Evolutionary conservation across 2,329 filamentous ascomycete genomes (phyloP).

Genomic region (Harringtonia aguacate): DNA sequence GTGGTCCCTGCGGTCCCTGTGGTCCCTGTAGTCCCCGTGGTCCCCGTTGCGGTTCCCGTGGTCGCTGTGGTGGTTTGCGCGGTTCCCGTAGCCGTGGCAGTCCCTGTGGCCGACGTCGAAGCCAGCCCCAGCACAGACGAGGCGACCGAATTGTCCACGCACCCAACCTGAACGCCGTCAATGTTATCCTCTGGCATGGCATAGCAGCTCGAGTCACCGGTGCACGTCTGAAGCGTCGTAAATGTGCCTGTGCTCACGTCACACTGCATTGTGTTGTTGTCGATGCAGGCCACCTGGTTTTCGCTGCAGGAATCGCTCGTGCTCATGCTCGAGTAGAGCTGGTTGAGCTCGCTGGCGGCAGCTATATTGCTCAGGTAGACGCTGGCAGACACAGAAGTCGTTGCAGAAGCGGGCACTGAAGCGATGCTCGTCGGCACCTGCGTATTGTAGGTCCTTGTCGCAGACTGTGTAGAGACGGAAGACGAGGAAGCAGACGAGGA

Average conservation of each 20-base stretch:
- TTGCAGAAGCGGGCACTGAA: constrained; percentile 18
- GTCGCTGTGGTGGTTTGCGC: too few relatives aligned
- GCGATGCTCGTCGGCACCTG: constrained; percentile 31
- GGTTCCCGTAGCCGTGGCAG: too few relatives aligned
- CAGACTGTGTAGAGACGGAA: constrained; percentile 23
- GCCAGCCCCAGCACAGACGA: constrained; percentile 29
- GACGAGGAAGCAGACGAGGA: background rate
- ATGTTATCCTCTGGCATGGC: constrained; percentile 42
- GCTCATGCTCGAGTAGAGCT: constrained; percentile 31
- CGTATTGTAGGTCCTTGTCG: constrained; percentile 17
- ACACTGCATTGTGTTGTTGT: constrained; percentile 38
- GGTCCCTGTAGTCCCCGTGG: too few relatives aligned
- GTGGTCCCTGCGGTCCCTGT: too few relatives aligned
- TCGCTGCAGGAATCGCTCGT: constrained; percentile 33
- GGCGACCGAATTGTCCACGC: constrained; percentile 29
- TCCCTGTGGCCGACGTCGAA: background rate
- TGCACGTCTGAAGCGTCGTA: constrained; percentile 25
- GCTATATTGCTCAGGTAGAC: constrained; percentile 34
- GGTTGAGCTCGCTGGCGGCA: constrained; percentile 34
- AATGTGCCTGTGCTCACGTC: constrained; percentile 25
- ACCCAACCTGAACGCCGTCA: constrained; percentile 37
- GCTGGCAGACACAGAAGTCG: constrained; percentile 28
- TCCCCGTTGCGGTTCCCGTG: background rate
- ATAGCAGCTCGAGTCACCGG: constrained; percentile 30
- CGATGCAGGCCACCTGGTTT: constrained; percentile 41